Evolutionary conservation across 352 stramenopile genomes (phyloP), one percentile per base, ranked within the genome.

Genomic region (Globisporangium canariense): DNA sequence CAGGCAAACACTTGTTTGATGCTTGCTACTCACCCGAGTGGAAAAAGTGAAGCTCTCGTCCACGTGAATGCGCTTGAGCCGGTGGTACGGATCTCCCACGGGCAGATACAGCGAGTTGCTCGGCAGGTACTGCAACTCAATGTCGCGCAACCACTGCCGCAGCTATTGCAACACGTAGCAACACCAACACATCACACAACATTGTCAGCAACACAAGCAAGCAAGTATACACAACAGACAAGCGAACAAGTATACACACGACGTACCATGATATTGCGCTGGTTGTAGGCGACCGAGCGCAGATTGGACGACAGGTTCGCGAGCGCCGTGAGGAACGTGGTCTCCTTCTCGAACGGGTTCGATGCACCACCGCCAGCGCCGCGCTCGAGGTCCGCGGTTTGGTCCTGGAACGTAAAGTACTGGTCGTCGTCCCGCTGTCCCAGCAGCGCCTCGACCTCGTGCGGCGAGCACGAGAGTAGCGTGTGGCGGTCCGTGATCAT

Each of bases 31-130:
- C 65, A 85, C 76, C 20, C 86, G 63, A 10, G 86, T 94, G 16
- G 81, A 91, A 56, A 94, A 94, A 0, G 83, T 93, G 69, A 94
- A 94, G 62, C 83, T 91, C 56, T 94, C 86, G 6, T 71, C 73
- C 9, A 92, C 76, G 60, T 93, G 86, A 45, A 94, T 85, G 22
- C 75, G 77, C 67, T 93, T 93, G 38, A 94, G 66, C 4, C 82
- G 79, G 47, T 94, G 86, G 50, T 81, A 89, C 28, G 81, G 75
- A 55, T 94, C 91, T 20, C 83, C 83, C 10, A 93, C 82, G 2
- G 86, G 86, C 2, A 94, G 36, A 45, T 93, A 94, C 11, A 94
- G 75, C 38, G 83, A 88, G 49, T 90, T 88, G 64, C 81, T 92
- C 2, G 86, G 86, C 25, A 92, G 68, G 58, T 84, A 92, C 62